These are phyloP conservation scores for Coleophoma eucalyptorum DNA, from an alignment of 2,329 filamentous ascomycete genomes.

Conservation along the genomic window DNA sequence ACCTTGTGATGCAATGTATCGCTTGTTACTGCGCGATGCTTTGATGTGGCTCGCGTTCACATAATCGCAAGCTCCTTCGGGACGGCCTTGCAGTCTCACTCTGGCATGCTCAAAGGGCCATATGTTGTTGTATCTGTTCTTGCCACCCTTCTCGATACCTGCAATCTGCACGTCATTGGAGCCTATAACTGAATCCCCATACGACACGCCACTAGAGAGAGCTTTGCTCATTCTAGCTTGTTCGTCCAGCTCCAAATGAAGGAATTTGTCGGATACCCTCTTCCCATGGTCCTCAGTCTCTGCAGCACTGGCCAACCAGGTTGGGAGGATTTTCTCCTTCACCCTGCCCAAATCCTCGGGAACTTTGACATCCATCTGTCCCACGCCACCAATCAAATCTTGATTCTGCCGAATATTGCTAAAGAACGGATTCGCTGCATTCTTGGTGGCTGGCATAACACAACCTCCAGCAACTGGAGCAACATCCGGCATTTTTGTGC, in stretches of 20 bases:
- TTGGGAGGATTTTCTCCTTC: slow-evolving; percentile 51
- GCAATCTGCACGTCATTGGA: slow-evolving; percentile 64
- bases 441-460: slow-evolving; percentile 66
- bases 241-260: slow-evolving; percentile 79
- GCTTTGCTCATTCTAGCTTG: slow-evolving; percentile 91
- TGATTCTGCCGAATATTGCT: slow-evolving; percentile 95
- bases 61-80: slow-evolving; percentile 77
- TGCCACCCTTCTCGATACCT: slow-evolving; percentile 88
- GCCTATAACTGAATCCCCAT: slow-evolving; percentile 37
- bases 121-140: slow-evolving; percentile 98
- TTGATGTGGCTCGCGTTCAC: slow-evolving; percentile 90
- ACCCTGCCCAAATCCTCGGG: slow-evolving; percentile 47
- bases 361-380: slow-evolving; percentile 66
- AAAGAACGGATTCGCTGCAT: slow-evolving; percentile 84
- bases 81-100: slow-evolving; percentile 70
- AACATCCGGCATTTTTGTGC: slow-evolving; percentile 43
- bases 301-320: slow-evolving; percentile 72
- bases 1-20: slow-evolving; percentile 93
- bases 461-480: slow-evolving; percentile 88
- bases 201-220: slow-evolving; percentile 56
- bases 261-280: slow-evolving; percentile 75
- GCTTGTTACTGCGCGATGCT: slow-evolving; percentile 77
- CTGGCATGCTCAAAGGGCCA: slow-evolving; percentile 92
- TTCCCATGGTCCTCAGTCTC: slow-evolving; percentile 71
- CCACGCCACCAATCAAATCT: slow-evolving; percentile 89